phyloP scores from a whole-genome alignment of 768 basidiomycete genomes.

The Russula ochroleuca region DNA sequence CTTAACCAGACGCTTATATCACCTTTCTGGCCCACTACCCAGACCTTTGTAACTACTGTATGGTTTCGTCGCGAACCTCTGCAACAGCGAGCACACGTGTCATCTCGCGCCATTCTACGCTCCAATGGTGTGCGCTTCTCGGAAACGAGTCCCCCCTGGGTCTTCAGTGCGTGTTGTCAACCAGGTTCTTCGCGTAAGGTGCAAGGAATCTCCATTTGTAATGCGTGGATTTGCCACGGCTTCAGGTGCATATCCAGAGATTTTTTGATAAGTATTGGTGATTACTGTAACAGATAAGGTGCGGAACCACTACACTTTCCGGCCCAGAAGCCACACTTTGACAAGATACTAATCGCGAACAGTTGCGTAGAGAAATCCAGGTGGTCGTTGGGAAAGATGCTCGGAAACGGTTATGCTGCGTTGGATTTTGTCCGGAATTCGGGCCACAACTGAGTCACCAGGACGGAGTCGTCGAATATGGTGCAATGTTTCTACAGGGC shows the following conservation, averaged over 20 bases:
- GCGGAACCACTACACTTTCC: not conserved
- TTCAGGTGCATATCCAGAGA: not conserved
- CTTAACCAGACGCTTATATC: not conserved
- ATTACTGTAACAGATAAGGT: not conserved
- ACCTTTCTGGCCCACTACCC: too few relatives aligned
- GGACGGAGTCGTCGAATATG: too few relatives aligned
- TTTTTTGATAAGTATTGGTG: not conserved
- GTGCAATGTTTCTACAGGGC: too few relatives aligned
- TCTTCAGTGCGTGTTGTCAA: not conserved
- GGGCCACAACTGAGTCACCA: too few relatives aligned
- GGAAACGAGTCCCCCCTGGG: not conserved
- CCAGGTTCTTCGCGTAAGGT: not conserved
- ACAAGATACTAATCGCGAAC: slow-evolving; percentile 91
- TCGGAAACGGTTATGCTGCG: too few relatives aligned
- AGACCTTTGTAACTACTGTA: not conserved
- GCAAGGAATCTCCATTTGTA: not conserved
- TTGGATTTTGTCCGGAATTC: too few relatives aligned
- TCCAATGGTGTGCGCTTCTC: slow-evolving; percentile 1
- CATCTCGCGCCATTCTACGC: not conserved
- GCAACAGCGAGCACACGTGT: not conserved
- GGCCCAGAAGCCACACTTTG: slow-evolving; percentile 55
- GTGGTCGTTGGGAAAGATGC: too few relatives aligned
- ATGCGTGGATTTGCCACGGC: slow-evolving; percentile 5
- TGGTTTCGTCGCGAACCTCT: slow-evolving; percentile 11
- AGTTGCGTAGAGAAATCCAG: slow-evolving; percentile 44